Evolutionary conservation across 441 rosid genomes (phyloP), one percentile per base, ranked within the genome.

Genomic region (Erodium trifolium): DNA sequence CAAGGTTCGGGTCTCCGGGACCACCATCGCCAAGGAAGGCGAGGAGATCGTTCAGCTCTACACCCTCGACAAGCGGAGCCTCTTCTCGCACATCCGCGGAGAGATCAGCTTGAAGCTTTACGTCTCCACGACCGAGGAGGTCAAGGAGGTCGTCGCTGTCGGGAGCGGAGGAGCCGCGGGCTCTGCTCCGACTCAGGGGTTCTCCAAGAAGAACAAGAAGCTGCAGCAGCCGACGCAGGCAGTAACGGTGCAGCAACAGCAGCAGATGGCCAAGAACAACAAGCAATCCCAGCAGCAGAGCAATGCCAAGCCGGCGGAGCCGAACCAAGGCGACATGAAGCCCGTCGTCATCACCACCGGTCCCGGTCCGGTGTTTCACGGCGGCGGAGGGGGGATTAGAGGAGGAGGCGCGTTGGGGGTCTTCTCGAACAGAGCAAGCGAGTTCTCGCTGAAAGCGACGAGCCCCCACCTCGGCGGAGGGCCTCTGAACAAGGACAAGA

Each of bases 391-490:
- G 27, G 27, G 27, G 0, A 77, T 68, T 0, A 70, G 75, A 1
- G 17, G 49, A 37, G 68, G 71, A 1, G 80, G 66, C 5, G 77
- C 47, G 47, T 41, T 41, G 47, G 47, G 47, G 7, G 1, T 41
- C 1, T 41, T 5, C 47, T 41, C 47, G 11, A 41, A 41, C 47
- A 41, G 47, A 41, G 47, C 9, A 4, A 41, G 11, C 47, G 98
- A 92, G 27, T 92, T 90, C 73, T 91, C 96, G 51, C 83, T 92
- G 3, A 92, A 88, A 83, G 98, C 88, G 79, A 90, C 96, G 69
- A 82, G 91, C n/a, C 98, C 96, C 12, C 88, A 88, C 67, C 90
- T 92, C 45, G 95, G 96, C 19, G 94, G 86, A 11, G 94, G 84
- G 72, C 77, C 84, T 37, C 55, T 79, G 37, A 71, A 80, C 0